A percentile compares a stretch with the other conserved stretches of the same genome.
Evolutionary conservation across 495 filamentous ascomycete genomes (phyloP).

Genomic region (Amniculicola lignicola): DNA sequence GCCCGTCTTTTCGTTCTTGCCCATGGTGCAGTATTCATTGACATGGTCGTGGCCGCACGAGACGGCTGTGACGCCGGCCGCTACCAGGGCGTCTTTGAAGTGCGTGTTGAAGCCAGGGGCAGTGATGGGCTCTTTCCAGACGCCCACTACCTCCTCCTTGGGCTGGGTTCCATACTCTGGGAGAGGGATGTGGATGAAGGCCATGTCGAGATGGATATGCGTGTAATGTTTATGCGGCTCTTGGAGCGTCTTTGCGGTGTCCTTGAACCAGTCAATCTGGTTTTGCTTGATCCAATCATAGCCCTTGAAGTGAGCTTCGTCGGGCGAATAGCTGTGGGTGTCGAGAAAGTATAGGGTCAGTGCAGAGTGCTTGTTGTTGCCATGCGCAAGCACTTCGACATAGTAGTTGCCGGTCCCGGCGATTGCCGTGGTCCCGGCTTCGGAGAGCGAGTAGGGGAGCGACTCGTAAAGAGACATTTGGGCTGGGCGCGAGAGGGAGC

Average conservation of each 20-base stretch:
- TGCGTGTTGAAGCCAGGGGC: constrained; percentile 84
- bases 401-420: constrained; percentile 94
- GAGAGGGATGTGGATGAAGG: constrained; percentile 95
- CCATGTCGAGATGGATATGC: constrained; percentile 90
- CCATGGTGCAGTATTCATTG: constrained; percentile 89
- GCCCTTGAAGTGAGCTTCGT: constrained; percentile 77
- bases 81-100: constrained; percentile 81
- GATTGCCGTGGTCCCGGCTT: constrained; percentile 74
- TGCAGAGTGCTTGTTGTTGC: constrained; percentile 75
- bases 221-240: constrained; percentile 75
- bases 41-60: constrained; percentile 94
- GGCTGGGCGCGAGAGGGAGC: constrained; percentile 66
- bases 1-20: constrained; percentile 45
- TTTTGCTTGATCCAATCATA: constrained; percentile 96
- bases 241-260: constrained; percentile 64
- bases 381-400: constrained; percentile 81
- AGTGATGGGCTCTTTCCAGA: constrained; percentile 68
- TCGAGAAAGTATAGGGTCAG: constrained; percentile 92
- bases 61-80: constrained; percentile 79
- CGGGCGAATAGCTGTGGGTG: constrained; percentile 86
- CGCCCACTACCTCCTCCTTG: constrained; percentile 45
- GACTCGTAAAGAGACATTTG: constrained; percentile 83
- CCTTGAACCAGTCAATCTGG: constrained; percentile 92
- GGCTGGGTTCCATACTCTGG: constrained; percentile 70
- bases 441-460: constrained; percentile 83